phyloP scores from a whole-genome alignment of 306 rosid species.

The Quercus mongolica region DNA sequence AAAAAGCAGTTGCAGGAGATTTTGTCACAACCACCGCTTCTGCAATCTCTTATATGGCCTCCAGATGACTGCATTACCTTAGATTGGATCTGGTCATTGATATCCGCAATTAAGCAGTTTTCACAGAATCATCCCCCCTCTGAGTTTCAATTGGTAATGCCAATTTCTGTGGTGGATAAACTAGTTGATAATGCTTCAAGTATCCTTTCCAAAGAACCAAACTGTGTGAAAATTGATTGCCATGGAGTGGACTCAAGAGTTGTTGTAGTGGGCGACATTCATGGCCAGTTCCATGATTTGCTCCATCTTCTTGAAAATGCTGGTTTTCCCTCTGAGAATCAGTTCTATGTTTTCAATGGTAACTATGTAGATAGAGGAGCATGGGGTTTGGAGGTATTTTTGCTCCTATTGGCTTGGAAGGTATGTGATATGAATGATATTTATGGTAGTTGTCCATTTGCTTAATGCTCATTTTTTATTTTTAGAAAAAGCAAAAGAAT shows the following conservation, averaged over 20 bases:
- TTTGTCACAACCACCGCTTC: constrained; percentile 38
- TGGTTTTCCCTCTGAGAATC: constrained; percentile 72
- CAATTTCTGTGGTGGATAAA: constrained; percentile 52
- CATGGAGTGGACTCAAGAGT: constrained; percentile 63
- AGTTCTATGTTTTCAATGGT: constrained; percentile 75
- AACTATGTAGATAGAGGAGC: constrained; percentile 81
- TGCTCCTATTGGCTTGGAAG: constrained; percentile 91
- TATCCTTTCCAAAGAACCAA: constrained; percentile 63
- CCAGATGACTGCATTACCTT: constrained; percentile 50
- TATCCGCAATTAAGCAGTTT: constrained; percentile 53
- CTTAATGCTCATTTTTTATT: not conserved
- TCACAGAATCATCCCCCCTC: constrained; percentile 41
- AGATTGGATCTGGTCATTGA: constrained; percentile 77
- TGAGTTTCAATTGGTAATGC: constrained; percentile 48
- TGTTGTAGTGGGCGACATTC: constrained; percentile 74
- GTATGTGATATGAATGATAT: constrained; percentile 39
- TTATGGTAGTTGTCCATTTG: not conserved
- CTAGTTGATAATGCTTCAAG: constrained; percentile 48
- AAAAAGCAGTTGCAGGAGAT: constrained; percentile 38
- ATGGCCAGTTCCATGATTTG: constrained; percentile 82
- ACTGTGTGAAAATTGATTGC: constrained; percentile 73
- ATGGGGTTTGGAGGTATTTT: constrained; percentile 77
- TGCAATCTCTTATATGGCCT: constrained; percentile 61
- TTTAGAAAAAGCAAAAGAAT: not conserved
- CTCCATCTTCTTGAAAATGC: constrained; percentile 56